Evolutionary conservation across 768 basidiomycete genomes (phyloP), one percentile per base, ranked within the genome.

Genomic region (Suillus spraguei): DNA sequence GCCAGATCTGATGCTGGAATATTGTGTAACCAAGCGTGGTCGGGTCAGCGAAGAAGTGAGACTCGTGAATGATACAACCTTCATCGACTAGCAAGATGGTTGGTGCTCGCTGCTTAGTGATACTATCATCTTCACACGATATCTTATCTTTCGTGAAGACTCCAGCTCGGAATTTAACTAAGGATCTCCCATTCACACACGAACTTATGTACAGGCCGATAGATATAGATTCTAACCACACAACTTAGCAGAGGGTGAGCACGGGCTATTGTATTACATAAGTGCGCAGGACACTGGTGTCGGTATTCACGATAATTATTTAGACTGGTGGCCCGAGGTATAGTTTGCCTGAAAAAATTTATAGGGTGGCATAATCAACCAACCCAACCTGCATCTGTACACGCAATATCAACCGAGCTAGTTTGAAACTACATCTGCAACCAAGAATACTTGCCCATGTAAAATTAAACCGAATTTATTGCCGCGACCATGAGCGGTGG

Each of bases 11-110:
- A 56, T 39, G 17, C 16, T 39, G 24, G 22, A 20, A 24, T 38
- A 22, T 47, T 47, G 55, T 24, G 55, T 56, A 56, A 56, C 22
- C 38, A 28, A 20, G n/a, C 38, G 22, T 38, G 38, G 39, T 56
- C 20, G 24, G 3, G 10, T 17, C 38, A 39, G 10, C 38, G 55
- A 56, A 56, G 22, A 36, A 56, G 22, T 38, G 16, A 56, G 9
- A 56, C 38, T 56, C 39, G 17, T 24, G 35, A 9, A 55, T 9
- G 22, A 16, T 55, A n/a, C 6, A 28, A 28, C 16, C 17, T 17
- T 56, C 38, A 39, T 56, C 1, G 10, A 35, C 8, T 2, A 22
- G 3, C n/a, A 32, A 32, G 10, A 52, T 50, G 28, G n/a, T 32
- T 17, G 10, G 50, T n/a, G n/a, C n/a, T n/a, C n/a, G n/a, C n/a